These are phyloP conservation scores for Zygoascus meyerae DNA, from an alignment of 1,139 yeast genomes.

Conservation along the genomic window DNA sequence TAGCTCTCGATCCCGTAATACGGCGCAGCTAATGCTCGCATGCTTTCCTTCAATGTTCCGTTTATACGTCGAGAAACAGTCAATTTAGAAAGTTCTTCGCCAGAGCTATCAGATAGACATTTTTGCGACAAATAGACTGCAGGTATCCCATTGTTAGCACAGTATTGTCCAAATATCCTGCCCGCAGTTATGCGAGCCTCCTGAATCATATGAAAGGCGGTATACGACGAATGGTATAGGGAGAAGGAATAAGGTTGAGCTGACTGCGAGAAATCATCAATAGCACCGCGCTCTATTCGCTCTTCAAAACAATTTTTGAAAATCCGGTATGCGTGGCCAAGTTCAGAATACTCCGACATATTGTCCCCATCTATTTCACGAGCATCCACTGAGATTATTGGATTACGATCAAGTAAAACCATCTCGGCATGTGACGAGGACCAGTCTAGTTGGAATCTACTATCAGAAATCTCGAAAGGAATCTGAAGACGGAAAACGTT, in stretches of 20 bases:
- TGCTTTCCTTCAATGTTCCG: conserved; percentile 7
- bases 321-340: neutral
- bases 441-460: neutral
- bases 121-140: conserved; percentile 8
- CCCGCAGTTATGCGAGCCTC: conserved; percentile 19
- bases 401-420: neutral
- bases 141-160: conserved; percentile 9
- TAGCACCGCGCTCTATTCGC: conserved; percentile 15
- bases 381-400: neutral
- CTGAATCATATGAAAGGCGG: conserved; percentile 11
- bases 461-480: neutral
- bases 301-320: conserved; percentile 2
- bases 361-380: neutral
- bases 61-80: conserved; percentile 5
- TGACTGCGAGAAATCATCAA: conserved; percentile 12
- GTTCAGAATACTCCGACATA: neutral
- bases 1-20: conserved; percentile 12
- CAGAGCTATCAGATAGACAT: neutral
- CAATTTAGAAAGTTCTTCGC: conserved; percentile 6
- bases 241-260: conserved; percentile 12
- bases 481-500: neutral
- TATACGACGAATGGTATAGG: conserved; percentile 3
- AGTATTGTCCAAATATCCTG: conserved; percentile 13
- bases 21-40: conserved; percentile 9
- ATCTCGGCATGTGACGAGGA: neutral